Evolutionary conservation across 495 filamentous ascomycete genomes (phyloP).

Genomic region (Neurospora africana): DNA sequence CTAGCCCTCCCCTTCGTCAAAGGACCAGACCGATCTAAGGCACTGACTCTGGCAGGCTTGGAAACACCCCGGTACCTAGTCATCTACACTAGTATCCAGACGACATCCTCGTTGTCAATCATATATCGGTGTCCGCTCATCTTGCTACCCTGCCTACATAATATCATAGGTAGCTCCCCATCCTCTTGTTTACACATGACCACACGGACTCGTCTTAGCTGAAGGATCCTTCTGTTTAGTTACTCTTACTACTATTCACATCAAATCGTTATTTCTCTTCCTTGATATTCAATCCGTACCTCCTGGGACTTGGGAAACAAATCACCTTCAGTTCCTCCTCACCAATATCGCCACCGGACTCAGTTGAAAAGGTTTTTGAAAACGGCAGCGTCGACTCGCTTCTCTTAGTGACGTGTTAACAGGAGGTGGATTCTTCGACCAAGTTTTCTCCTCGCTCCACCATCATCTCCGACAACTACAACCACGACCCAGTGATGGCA

Average conservation of each 20-base stretch:
- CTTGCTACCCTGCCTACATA: background rate
- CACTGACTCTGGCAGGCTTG: conserved; percentile 2
- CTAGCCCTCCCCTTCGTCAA: background rate
- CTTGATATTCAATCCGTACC: background rate
- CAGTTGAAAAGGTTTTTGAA: background rate
- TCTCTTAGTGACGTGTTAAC: background rate
- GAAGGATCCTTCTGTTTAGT: background rate
- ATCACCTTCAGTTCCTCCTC: background rate
- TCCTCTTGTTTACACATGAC: background rate
- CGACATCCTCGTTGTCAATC: conserved; percentile 20
- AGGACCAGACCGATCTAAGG: conserved; percentile 3
- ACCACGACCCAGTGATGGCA: conserved; percentile 5
- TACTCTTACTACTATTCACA: background rate
- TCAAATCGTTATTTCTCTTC: background rate
- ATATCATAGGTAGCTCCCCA: conserved; percentile 13
- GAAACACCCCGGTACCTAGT: conserved; percentile 1
- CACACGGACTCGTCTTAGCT: no score
- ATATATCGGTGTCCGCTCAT: conserved; percentile 11
- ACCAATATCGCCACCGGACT: background rate
- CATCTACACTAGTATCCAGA: background rate
- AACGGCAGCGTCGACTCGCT: background rate
- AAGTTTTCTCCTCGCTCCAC: background rate
- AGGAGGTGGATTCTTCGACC: background rate
- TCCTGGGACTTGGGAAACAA: background rate
- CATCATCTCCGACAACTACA: background rate